Conservation (phyloP, 306 rosid species). For the apple (Malus domestica) region DNA sequence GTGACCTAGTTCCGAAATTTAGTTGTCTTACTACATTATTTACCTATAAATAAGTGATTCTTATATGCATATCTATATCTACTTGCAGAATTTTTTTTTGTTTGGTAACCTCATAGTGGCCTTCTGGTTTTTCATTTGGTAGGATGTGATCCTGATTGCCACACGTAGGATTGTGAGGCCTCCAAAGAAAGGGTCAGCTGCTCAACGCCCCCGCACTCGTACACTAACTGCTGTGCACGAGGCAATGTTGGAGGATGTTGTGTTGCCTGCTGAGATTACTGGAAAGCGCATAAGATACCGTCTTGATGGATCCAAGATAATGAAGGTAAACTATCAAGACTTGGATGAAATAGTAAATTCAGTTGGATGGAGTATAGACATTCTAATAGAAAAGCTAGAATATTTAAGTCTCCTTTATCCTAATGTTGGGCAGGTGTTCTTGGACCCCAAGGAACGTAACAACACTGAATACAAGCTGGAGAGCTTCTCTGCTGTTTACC, state of each 20-base stretch:
- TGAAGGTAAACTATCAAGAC: constrained; percentile 43
- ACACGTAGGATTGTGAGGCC: constrained; percentile 78
- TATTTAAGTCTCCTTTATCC: background rate
- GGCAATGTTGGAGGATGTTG: constrained; percentile 81
- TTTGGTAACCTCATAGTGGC: background rate
- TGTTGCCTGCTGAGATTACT: constrained; percentile 84
- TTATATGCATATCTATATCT: too few relatives aligned
- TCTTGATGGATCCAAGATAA: constrained; percentile 73
- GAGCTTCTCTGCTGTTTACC: constrained; percentile 70
- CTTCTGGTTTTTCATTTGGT: background rate
- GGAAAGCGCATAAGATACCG: constrained; percentile 75
- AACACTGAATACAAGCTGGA: constrained; percentile 81
- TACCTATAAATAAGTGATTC: too few relatives aligned
- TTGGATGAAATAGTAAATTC: background rate
- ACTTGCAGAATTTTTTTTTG: background rate
- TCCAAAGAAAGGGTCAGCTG: constrained; percentile 87
- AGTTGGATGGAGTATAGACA: background rate
- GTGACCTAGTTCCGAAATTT: background rate
- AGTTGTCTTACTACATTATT: background rate
- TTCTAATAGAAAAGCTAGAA: background rate
- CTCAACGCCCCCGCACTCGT: constrained; percentile 73
- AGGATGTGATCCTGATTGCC: constrained; percentile 77
- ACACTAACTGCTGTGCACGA: constrained; percentile 89
- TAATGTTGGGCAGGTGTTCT: constrained; percentile 41
- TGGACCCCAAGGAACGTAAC: constrained; percentile 85